A percentile compares a stretch with the other conserved stretches of the same genome.
Conservation (phyloP, 2,329 filamentous ascomycete genomes). For the Ceratocystis eucalypticola region DNA sequence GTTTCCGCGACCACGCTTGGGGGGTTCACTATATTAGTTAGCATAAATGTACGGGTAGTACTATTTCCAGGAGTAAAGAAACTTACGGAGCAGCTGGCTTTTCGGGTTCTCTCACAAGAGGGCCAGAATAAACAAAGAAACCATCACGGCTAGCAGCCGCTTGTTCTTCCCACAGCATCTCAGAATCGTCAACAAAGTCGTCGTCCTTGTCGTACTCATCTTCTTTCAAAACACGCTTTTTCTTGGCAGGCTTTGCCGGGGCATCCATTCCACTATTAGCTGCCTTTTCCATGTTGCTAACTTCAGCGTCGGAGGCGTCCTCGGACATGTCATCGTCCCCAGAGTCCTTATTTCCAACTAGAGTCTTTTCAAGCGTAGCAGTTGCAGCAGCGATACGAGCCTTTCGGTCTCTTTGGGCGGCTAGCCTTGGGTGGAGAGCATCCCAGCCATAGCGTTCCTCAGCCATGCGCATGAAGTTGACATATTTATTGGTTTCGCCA, state of each 20-base stretch:
- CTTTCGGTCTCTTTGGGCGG: constrained; percentile 75
- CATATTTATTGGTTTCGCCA: constrained; percentile 73
- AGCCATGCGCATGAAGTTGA: constrained; percentile 90
- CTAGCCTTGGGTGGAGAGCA: constrained; percentile 78
- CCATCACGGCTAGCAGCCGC: constrained; percentile 89
- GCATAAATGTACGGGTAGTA: constrained; percentile 21
- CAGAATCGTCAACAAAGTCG: constrained; percentile 83
- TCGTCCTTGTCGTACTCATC: constrained; percentile 76
- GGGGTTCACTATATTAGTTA: constrained; percentile 45
- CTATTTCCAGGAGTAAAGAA: neutral
- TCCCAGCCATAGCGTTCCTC: constrained; percentile 92
- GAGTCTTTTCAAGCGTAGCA: constrained; percentile 67
- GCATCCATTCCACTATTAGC: constrained; percentile 27
- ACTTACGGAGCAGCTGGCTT: constrained; percentile 48
- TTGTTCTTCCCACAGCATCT: constrained; percentile 88
- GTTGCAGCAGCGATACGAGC: constrained; percentile 78
- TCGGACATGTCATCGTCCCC: constrained; percentile 64
- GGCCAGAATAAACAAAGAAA: constrained; percentile 95
- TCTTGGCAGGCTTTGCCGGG: constrained; percentile 51
- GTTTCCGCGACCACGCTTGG: constrained; percentile 50
- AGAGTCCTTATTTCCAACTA: constrained; percentile 34
- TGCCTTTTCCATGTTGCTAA: constrained; percentile 72
- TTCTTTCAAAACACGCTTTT: constrained; percentile 67
- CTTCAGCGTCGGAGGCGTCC: constrained; percentile 60
- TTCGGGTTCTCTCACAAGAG: constrained; percentile 74